Evolutionary conservation across 2,329 filamentous ascomycete genomes (phyloP), one percentile per base, ranked within the genome.

Genomic region (Microthyrium microscopicum): DNA sequence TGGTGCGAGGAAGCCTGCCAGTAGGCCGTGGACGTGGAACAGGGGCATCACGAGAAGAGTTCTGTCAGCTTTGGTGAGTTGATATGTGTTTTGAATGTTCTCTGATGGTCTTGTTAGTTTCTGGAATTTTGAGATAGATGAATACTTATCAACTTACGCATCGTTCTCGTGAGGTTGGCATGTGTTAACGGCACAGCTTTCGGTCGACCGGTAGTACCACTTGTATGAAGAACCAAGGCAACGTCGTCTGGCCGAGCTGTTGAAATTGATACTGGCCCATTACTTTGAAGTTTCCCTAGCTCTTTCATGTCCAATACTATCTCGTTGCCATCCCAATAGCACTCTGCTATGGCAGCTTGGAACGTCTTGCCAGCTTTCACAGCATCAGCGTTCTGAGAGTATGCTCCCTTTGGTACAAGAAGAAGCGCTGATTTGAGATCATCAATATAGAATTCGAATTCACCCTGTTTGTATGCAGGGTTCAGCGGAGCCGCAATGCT

Each of bases 371-470:
- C 82, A 1, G 82, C 82, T 47, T 72, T 69, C 19, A 89, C 78
- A 18, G 77, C 80, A 9, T 79, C 68, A 7, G 71, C 73, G 49
- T 75, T 62, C 43, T 73, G 65, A 8, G 63, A 61, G 46, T 72
- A 79, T 11, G 75, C 70, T 12, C 79, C 81, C 44, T 64, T 64
- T 9, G 82, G 81, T 7, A 91, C 77, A 22, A 91, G 62, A 20
- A 83, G 70, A 38, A 91, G 61, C 21, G 76, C 76, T 4, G 82
- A 87, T 50, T 75, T 80, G 45, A 91, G 64, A 51, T 92, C 82
- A 42, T 84, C 77, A 47, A 92, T 87, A 56, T 89, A 91, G 57
- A 91, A 91, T 53, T 89, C 82, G 52, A 87, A 89, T 54, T 91
- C 82, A 37, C 75, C 75, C 56, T 89, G 80, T 60, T 85, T 91